A percentile compares a stretch with the other conserved stretches of the same genome.
These are phyloP conservation scores for Chimonanthus praecox DNA, from an alignment of 164 flowering plant species.

Conservation along the genomic window DNA sequence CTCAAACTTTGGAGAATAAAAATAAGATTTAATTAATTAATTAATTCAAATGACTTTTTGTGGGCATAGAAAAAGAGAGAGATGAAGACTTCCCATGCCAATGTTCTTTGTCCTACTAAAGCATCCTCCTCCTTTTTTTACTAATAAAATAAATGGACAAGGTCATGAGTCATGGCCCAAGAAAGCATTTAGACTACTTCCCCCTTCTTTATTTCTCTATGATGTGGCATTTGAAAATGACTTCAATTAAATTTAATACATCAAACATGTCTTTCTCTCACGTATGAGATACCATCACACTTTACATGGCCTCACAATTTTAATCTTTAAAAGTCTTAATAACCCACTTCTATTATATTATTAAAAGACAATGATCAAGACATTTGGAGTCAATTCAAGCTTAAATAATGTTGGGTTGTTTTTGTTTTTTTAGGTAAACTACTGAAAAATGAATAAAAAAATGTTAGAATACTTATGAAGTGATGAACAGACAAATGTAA, in stretches of 20 bases:
- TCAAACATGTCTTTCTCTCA: not conserved
- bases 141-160: not conserved
- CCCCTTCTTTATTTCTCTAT: not conserved
- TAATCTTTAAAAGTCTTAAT: too few species aligned
- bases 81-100: not conserved
- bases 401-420: not conserved
- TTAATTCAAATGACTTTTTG: too few species aligned
- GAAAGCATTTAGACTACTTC: not conserved
- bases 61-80: not conserved
- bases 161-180: too few species aligned
- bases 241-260: not conserved
- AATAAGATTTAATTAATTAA: too few species aligned
- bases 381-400: slow-evolving; percentile 3
- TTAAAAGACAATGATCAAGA: not conserved
- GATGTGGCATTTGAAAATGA: slow-evolving; percentile 4
- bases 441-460: too few species aligned
- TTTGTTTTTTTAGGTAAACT: not conserved
- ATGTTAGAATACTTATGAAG: too few species aligned
- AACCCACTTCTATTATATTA: not conserved
- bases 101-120: not conserved
- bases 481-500: too few species aligned
- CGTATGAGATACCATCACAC: not conserved
- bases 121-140: not conserved
- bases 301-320: not conserved
- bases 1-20: too few species aligned